Base-by-base conservation (phyloP, 768 basidiomycete genomes). In the Pleurotus djamor region DNA sequence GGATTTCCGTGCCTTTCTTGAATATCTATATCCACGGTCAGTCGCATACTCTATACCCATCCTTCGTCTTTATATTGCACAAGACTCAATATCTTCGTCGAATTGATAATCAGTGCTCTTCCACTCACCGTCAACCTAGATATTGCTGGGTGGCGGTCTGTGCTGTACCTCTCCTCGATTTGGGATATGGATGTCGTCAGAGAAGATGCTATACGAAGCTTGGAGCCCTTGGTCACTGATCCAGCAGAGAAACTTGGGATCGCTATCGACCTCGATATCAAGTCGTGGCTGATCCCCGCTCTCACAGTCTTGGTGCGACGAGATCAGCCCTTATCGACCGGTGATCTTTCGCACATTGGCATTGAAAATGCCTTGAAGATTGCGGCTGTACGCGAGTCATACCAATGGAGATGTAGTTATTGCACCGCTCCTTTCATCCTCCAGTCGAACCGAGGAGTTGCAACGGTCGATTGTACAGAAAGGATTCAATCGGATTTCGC, bases 91-190 rank as follows among this genome's bases (percentile, higher is more conserved):
- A 43, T 35, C 43, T n/a, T 5, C 38, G 2, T 37, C 34, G 35
- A 17, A 16, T 36, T n/a, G 9, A 10, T 43, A 10, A 43, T 4
- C n/a, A 10, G n/a, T 9, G 41, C 10, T 10, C 41, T 43, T 43
- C 10, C 9, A 59, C 54, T 16, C 59, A 59, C 21, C 21, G 21
- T 28, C 21, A 14, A 8, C 5, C 21, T 58, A 28, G 71, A 69
- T 6, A 52, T 69, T 5, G 69, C 69, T 50, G 70, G 71, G 21
- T 69, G 76, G 66, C 62, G 69, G 36, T 68, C 72, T 35, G 66
- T 78, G 45, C 71, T 78, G 48, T 69, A 69, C 28, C 69, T 76
- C 50, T 64, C 76, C 7, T 67, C 68, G n/a, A 67, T 63, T 41
- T 74, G 70, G 61, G 69, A 74, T 48, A 73, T 76, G 54, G 66